phyloP scores from a whole-genome alignment of 495 filamentous ascomycete species.

The Peziza echinospora region DNA sequence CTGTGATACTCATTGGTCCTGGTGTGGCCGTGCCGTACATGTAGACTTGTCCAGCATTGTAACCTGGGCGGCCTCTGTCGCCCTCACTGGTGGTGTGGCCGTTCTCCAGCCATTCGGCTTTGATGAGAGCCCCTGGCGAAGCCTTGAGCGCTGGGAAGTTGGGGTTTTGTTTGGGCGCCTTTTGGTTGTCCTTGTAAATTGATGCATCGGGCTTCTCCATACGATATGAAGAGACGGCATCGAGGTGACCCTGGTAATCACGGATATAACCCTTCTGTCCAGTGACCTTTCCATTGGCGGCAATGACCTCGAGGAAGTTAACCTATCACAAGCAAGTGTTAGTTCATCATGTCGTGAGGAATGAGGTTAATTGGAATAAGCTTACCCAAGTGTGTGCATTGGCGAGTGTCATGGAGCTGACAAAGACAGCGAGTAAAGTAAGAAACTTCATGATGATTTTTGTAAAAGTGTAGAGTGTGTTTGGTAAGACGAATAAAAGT shows the following conservation, averaged over 20 bases:
- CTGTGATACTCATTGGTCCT: conserved; percentile 3
- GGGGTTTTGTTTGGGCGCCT: neutral
- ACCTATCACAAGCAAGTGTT: too few species aligned
- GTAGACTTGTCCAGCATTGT: conserved; percentile 8
- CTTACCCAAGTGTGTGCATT: neutral
- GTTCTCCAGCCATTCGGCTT: conserved; percentile 14
- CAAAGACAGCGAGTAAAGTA: neutral
- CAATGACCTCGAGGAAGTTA: too few species aligned
- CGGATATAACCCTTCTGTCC: conserved; percentile 2
- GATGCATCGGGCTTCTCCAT: conserved; percentile 1
- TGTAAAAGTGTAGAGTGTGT: neutral
- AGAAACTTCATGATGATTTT: neutral
- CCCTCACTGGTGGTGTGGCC: conserved; percentile 11
- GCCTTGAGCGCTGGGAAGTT: conserved; percentile 7
- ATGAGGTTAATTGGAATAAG: too few species aligned
- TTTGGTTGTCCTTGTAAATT: conserved; percentile 1
- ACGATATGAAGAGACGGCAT: neutral
- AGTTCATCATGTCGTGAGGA: too few species aligned
- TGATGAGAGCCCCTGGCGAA: conserved; percentile 8
- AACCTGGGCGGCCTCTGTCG: neutral
- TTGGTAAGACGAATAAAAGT: too few species aligned
- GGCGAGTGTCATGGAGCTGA: neutral
- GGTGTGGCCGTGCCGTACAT: conserved; percentile 11
- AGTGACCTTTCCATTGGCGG: neutral
- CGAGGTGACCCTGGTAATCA: conserved; percentile 5